phyloP scores from a whole-genome alignment of 2,329 filamentous ascomycete genomes.

The Cordyceps fumosorosea region DNA sequence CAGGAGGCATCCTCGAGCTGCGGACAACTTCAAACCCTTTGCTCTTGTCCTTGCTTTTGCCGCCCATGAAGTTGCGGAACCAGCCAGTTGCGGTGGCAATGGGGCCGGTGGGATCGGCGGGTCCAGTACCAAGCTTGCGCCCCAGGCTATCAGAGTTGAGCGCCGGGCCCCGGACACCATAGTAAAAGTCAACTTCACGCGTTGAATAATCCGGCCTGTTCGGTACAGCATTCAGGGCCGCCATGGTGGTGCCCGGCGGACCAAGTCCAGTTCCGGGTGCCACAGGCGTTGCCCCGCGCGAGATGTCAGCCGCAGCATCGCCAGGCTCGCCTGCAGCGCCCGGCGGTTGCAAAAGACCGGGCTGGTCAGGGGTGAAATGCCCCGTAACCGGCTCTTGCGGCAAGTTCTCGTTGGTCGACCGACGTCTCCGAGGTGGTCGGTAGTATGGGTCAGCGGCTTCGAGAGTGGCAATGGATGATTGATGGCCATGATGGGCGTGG shows the following conservation, averaged over 20 bases:
- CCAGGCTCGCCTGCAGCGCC: conserved; percentile 29
- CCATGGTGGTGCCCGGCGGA: conserved; percentile 13
- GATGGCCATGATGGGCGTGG: conserved; percentile 37
- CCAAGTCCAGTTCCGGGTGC: conserved; percentile 24
- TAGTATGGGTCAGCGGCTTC: conserved; percentile 75
- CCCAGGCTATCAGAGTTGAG: conserved; percentile 75
- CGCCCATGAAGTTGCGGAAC: conserved; percentile 72
- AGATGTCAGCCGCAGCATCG: conserved; percentile 36
- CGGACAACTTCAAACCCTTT: conserved; percentile 97
- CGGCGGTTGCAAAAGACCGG: conserved; percentile 31
- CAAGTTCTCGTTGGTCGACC: conserved; percentile 44
- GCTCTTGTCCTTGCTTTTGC: conserved; percentile 86
- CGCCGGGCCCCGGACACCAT: conserved; percentile 82
- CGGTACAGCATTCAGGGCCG: conserved; percentile 36
- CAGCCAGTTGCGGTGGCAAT: conserved; percentile 85
- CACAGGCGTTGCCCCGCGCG: conserved; percentile 38
- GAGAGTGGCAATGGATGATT: conserved; percentile 37
- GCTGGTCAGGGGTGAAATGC: conserved; percentile 26
- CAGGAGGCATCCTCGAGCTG: conserved; percentile 77
- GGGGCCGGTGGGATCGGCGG: conserved; percentile 87
- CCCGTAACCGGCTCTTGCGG: conserved; percentile 23
- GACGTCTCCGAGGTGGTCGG: conserved; percentile 68
- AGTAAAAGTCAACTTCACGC: conserved; percentile 94
- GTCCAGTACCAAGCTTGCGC: conserved; percentile 84
- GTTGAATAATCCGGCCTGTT: conserved; percentile 81